These are phyloP conservation scores for Exserohilum rostratum DNA, from an alignment of 2,329 filamentous ascomycete species.

Conservation along the genomic window DNA sequence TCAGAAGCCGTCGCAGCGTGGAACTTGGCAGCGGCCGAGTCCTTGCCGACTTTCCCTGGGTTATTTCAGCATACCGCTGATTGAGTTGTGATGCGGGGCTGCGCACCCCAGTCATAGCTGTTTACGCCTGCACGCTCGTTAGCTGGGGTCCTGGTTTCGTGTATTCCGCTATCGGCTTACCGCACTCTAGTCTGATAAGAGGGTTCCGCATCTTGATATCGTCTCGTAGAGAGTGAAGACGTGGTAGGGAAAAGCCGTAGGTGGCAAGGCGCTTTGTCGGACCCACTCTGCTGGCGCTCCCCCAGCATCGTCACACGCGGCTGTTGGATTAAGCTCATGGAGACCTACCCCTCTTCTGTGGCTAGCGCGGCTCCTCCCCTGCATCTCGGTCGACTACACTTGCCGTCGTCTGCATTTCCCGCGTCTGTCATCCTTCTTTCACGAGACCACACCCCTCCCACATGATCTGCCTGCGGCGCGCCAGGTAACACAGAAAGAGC, in stretches of 20 bases:
- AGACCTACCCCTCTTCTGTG: conserved; percentile 26
- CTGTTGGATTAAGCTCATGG: conserved; percentile 30
- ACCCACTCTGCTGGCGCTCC: conserved; percentile 16
- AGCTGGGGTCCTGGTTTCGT: conserved; percentile 10
- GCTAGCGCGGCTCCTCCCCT: conserved; percentile 29
- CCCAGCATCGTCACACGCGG: conserved; percentile 24
- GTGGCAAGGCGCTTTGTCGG: conserved; percentile 21
- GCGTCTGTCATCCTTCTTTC: conserved; percentile 2
- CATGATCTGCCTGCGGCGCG: conserved; percentile 12
- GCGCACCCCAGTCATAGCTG: conserved; percentile 92
- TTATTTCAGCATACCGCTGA: conserved; percentile 34
- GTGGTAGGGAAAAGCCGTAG: conserved; percentile 15
- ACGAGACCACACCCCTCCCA: conserved; percentile 11
- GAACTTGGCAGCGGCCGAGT: conserved; percentile 87
- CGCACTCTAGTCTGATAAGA: conserved; percentile 81
- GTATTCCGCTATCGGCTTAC: conserved; percentile 48
- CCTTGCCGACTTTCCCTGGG: conserved; percentile 80
- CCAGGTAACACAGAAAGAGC: conserved; percentile 16
- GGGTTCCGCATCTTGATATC: conserved; percentile 63
- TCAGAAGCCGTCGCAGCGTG: conserved; percentile 82
- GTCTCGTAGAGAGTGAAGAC: background rate
- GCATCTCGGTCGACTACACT: conserved; percentile 15
- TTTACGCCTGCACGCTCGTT: conserved; percentile 75
- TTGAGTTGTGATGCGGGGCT: conserved; percentile 30
- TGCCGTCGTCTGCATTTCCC: conserved; percentile 10